A percentile compares a stretch with the other conserved stretches of the same genome.
Conservation (phyloP, 805 yeast genomes). For the Saccharomyces eubayanus region DNA sequence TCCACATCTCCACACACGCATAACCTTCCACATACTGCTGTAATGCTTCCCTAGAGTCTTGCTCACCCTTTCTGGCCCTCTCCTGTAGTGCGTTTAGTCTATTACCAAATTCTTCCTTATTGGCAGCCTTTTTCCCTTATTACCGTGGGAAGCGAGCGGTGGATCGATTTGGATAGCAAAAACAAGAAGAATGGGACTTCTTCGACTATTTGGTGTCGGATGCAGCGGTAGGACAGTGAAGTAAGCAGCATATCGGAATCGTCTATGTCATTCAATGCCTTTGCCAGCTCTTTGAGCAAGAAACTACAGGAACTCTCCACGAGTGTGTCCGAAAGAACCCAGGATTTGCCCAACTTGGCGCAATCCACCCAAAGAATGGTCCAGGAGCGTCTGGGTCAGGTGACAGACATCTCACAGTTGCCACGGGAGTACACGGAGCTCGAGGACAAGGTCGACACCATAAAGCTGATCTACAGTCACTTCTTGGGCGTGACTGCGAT, state of each 20-base stretch:
- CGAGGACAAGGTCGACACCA: constrained; percentile 64
- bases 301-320: constrained; percentile 28
- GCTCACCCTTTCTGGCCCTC: background rate
- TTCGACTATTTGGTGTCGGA: background rate
- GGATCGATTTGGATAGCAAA: background rate
- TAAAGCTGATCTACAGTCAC: constrained; percentile 57
- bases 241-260: background rate
- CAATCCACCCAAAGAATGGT: constrained; percentile 72
- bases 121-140: background rate
- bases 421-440: constrained; percentile 74
- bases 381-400: constrained; percentile 72
- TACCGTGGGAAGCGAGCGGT: background rate
- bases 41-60: background rate
- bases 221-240: background rate
- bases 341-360: constrained; percentile 48
- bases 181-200: background rate
- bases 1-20: background rate
- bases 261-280: constrained; percentile 27
- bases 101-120: background rate
- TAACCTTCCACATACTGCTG: background rate
- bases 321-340: constrained; percentile 28
- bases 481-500: constrained; percentile 43
- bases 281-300: constrained; percentile 23
- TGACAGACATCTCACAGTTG: constrained; percentile 74
- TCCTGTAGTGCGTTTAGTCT: background rate